Percentiles rank a stretch among this genome's conserved stretches.
These are phyloP conservation scores for Boehmeria nivea DNA, from an alignment of 306 rosid species.

Conservation along the genomic window DNA sequence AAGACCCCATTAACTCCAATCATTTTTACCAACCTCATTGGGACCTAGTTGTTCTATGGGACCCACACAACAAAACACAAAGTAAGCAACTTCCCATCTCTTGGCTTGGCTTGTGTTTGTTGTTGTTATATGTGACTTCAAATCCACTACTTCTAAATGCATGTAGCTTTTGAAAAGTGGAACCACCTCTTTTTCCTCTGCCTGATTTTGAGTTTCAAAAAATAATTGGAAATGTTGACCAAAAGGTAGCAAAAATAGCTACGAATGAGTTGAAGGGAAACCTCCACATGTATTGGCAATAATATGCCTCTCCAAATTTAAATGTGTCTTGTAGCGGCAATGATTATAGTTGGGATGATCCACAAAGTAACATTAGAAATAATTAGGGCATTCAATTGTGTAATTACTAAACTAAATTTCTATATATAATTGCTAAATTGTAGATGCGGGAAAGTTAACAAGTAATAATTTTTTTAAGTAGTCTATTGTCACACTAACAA, in stretches of 20 bases:
- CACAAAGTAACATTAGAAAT: not conserved
- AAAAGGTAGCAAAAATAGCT: not conserved
- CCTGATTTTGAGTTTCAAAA: not conserved
- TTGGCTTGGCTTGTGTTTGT: slow-evolving; percentile 17
- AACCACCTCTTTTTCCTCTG: slow-evolving; percentile 8
- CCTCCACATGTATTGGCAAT: not conserved
- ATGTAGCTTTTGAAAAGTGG: slow-evolving; percentile 38
- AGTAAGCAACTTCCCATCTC: slow-evolving; percentile 10
- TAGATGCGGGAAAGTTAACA: no score
- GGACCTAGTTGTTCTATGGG: not conserved
- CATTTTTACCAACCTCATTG: slow-evolving; percentile 1
- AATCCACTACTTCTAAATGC: slow-evolving; percentile 23
- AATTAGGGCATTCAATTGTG: no score
- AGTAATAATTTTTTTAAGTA: no score
- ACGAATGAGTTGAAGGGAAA: not conserved
- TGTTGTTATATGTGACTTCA: slow-evolving; percentile 10
- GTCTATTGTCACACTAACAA: no score
- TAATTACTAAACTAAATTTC: no score
- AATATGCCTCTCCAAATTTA: not conserved
- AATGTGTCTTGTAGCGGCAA: not conserved
- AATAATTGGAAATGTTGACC: not conserved
- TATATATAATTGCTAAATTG: no score
- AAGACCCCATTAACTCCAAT: slow-evolving; percentile 6
- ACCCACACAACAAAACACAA: slow-evolving; percentile 11
- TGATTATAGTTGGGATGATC: not conserved